These are phyloP conservation scores for Phytophthora pisi DNA, from an alignment of 352 stramenopile genomes.

Conservation along the genomic window DNA sequence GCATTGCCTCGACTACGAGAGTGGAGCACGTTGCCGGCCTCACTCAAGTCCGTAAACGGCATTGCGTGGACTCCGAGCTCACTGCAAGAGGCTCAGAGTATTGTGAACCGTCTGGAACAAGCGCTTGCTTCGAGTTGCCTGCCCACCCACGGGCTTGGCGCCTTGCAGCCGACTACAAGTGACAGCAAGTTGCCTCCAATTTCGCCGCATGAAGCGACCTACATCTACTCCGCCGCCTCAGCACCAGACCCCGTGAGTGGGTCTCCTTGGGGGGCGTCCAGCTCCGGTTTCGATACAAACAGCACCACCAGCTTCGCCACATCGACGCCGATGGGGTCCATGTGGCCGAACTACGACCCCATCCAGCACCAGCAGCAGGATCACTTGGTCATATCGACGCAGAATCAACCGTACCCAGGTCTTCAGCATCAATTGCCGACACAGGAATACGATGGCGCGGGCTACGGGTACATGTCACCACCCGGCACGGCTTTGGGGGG, in stretches of 20 bases:
- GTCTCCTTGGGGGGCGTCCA: conserved; percentile 22
- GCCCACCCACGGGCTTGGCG: conserved; percentile 13
- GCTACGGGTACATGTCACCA: conserved; percentile 20
- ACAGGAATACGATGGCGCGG: conserved; percentile 16
- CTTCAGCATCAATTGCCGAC: conserved; percentile 20
- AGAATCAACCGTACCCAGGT: conserved; percentile 31
- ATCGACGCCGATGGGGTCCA: conserved; percentile 22
- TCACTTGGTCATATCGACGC: conserved; percentile 33
- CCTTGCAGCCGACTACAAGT: conserved; percentile 26
- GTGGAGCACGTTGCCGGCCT: conserved; percentile 48
- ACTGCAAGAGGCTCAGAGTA: conserved; percentile 52
- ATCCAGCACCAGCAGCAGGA: conserved; percentile 28
- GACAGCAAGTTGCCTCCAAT: conserved; percentile 44
- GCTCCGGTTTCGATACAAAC: conserved; percentile 22
- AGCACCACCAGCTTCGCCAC: conserved; percentile 33
- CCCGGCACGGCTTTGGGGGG: conserved; percentile 4
- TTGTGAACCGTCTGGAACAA: conserved; percentile 64
- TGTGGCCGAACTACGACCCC: conserved; percentile 40
- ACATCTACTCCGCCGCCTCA: conserved; percentile 44
- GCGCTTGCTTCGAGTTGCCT: conserved; percentile 39
- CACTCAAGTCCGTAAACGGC: conserved; percentile 41
- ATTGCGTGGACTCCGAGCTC: conserved; percentile 59
- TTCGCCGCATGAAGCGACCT: conserved; percentile 41
- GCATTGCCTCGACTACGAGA: conserved; percentile 60
- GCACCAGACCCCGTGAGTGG: conserved; percentile 20